Evolutionary conservation across 306 rosid species (phyloP).

Genomic region (Sindora glabra): DNA sequence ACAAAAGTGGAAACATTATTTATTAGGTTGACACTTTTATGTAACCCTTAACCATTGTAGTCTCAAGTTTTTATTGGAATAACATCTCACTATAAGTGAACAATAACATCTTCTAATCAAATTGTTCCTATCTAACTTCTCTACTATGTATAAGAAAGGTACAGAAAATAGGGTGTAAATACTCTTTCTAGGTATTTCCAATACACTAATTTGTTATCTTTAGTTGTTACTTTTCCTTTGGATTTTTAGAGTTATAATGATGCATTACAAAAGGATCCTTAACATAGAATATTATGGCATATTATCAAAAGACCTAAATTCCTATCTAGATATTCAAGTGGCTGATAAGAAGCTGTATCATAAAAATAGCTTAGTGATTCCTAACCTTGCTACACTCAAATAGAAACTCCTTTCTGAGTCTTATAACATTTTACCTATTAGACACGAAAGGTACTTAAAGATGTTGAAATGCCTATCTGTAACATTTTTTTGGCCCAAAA

Average conservation of each 20-base stretch:
- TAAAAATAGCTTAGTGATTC: not conserved
- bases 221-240: not conserved
- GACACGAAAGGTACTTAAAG: not conserved
- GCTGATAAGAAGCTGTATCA: not conserved
- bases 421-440: too few species aligned
- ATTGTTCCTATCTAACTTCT: not conserved
- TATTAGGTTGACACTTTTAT: not conserved
- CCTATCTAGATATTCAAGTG: not conserved
- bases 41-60: not conserved
- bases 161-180: not conserved
- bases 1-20: not conserved
- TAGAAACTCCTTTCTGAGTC: too few species aligned
- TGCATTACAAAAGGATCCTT: not conserved
- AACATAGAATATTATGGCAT: not conserved
- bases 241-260: not conserved
- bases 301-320: not conserved
- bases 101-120: not conserved
- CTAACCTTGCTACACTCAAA: too few species aligned
- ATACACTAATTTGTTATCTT: not conserved
- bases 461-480: not conserved
- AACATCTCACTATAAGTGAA: not conserved
- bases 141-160: not conserved
- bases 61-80: not conserved
- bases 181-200: not conserved
- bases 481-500: not conserved